Evolutionary conservation across 2,329 filamentous ascomycete genomes (phyloP), one percentile per base, ranked within the genome.

Genomic region (Beauveria sp.): DNA sequence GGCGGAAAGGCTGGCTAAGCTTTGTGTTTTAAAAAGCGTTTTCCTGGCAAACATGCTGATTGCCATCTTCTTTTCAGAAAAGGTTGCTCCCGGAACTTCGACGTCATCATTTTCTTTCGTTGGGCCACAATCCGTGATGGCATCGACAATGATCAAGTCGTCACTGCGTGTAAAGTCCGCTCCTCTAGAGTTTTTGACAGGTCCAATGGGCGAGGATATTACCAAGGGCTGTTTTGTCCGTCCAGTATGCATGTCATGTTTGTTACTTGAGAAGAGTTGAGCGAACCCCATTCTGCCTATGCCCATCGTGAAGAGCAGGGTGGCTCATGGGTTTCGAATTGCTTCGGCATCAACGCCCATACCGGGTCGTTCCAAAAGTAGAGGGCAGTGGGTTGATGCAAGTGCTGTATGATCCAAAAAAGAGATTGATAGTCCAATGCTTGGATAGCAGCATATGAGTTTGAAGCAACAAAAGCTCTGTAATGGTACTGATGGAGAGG

Each of bases 191-290:
- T 69, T 74, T 63, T 71, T 74, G 64, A 77, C 67, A 9, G 75
- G 74, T 0, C 75, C 75, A 43, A 75, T 64, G 1, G 75, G 75
- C 20, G 60, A 67, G 9, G 74, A 77, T 28, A 77, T 76, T 45
- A 63, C 55, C 18, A 69, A 71, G 1, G 69, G 67, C 28, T 66
- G 69, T 56, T 61, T 65, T 59, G 66, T 69, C 22, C 60, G 59
- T 38, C 64, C 64, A 4, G 53, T 51, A 5, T 46, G 18, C 48
- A 54, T 38, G 43, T 59, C 54, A 34, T 42, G 12, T 14, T 51
- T 49, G 24, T 62, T 38, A 16, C n/a, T 26, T n/a, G 38, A 43
- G 7, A 62, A 56, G 12, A 56, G n/a, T 1, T 55, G 53, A 38
- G 52, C n/a, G 14, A 62, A 34, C 5, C 53, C 46, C n/a, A 62